Evolutionary conservation across 1,284 basidiomycete genomes (phyloP).

Genomic region (Ustilago xerochloae): DNA sequence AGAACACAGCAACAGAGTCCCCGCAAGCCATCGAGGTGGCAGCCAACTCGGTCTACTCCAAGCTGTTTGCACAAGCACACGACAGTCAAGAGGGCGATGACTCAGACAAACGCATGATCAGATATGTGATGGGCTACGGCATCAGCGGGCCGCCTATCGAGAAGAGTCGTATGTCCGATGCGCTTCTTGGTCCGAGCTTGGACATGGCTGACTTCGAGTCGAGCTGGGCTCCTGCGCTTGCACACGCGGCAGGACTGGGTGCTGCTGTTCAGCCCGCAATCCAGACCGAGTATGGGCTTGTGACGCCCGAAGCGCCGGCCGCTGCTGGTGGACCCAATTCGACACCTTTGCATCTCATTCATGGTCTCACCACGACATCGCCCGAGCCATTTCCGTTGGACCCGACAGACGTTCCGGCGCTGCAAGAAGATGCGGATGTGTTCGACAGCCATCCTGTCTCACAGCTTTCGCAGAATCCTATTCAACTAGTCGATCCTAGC

Average conservation of each 20-base stretch:
- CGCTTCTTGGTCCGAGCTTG: conserved; percentile 56
- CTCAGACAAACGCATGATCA: conserved; percentile 33
- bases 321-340: conserved; percentile 62
- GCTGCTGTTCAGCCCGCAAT: conserved; percentile 17
- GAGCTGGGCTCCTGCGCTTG: conserved; percentile 58
- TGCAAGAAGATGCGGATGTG: conserved; percentile 41
- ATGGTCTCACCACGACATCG: conserved; percentile 61
- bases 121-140: conserved; percentile 64
- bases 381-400: conserved; percentile 63
- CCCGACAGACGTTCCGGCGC: conserved; percentile 57
- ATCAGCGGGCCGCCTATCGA: conserved; percentile 65
- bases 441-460: conserved; percentile 28
- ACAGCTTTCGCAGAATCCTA: conserved; percentile 8
- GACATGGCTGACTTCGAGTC: conserved; percentile 63
- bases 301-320: conserved; percentile 29
- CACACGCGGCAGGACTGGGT: conserved; percentile 57
- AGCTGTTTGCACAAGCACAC: conserved; percentile 38
- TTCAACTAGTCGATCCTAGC: conserved; percentile 56
- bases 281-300: conserved; percentile 45
- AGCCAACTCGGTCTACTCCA: conserved; percentile 49
- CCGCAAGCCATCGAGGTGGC: conserved; percentile 47
- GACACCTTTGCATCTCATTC: conserved; percentile 65
- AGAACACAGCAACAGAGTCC: conserved; percentile 29
- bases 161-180: conserved; percentile 52
- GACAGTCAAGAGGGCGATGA: conserved; percentile 33